Base-by-base conservation (phyloP, 768 basidiomycete species). In the Steccherinum ochraceum region DNA sequence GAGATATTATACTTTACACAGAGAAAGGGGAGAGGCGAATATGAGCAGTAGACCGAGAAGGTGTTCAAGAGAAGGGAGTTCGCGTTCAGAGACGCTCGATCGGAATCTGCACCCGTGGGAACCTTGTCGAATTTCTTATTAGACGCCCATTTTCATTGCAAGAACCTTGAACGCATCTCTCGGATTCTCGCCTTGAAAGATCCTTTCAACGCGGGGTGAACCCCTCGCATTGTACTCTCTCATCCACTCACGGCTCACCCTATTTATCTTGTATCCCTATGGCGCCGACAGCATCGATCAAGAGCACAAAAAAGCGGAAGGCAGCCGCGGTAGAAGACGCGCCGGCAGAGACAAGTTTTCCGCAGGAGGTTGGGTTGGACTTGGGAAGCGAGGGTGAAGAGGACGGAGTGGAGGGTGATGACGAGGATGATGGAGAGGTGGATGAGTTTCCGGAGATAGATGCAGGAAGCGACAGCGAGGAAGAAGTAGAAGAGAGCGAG, bases 391-490 rank as follows among this genome's bases (percentile, higher is more conserved):
- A 86, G 61, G 30, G 16, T 35, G 30, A 35, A 16, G 30, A 35
- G 7, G 88, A 89, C 52, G 71, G 72, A 46, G 75, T 72, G 44
- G 56, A 55, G 27, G 64, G 56, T 46, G 46, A 40, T 24, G 69
- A 69, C 25, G 72, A 66, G 40, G 88, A 89, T 52, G 86, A 86
- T 63, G 71, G 72, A 45, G 75, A 80, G 54, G 72, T 80, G 18
- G 87, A 90, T 56, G 81, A 80, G 44, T 92, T 92, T 59, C 89
- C 89, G 1, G 54, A 55, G 43, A 55, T 55, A 21, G 54, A 55
- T 24, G 48, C 50, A 18, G 19, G 54, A 23, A 51, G 51, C 20
- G 55, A 56, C 40, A 47, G 52, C 23, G 69, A 66, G 47, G 58
- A 61, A n/a, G 61, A 61, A 24, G 66, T 68, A 3, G 57, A 59